Evolutionary conservation across 2,329 filamentous ascomycete genomes (phyloP), one percentile per base, ranked within the genome.

Genomic region (Ophiosphaerella narmari): DNA sequence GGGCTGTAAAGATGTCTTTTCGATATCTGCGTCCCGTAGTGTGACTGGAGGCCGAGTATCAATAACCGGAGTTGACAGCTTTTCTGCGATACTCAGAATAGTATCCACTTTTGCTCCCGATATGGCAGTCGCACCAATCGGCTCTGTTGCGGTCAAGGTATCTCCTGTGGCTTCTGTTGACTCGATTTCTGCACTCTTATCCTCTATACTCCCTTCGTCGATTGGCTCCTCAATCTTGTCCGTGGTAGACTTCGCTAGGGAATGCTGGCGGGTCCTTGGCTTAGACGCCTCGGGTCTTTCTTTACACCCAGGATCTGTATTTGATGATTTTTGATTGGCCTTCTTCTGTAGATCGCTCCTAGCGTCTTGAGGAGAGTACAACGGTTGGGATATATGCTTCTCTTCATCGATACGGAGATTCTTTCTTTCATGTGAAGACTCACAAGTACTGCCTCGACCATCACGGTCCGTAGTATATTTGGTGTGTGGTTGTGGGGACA

Each of bases 321-420:
- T 26, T 4, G 54, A 37, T 16, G 23, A 39, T 29, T 56, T 37
- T 16, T 26, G 45, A 18, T 37, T 37, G 14, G 49, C 41, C 46
- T 55, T 57, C 37, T 53, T 57, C 36, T 41, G 59, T 51, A 70
- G 47, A 53, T 59, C 65, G 58, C 70, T 72, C 52, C 70, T 67
- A 60, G 62, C 70, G 54, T 72, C 70, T 53, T 73, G 70, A 38
- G 70, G 65, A 51, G 70, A 71, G 52, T 73, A 73, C n/a, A 50
- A 40, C 13, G 43, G 41, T 47, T 31, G 38, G n/a, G n/a, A 14
- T 39, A 8, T 8, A 9, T 32, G 31, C 9, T n/a, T n/a, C 18
- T 29, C 18, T 5, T n/a, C 26, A 16, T 32, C 33, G 38, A 31
- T 24, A 24, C 36, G 26, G 35, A 26, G 32, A 18, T n/a, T 46